phyloP scores from a whole-genome alignment of 176 grass and related monocot genomes.

The Luzula sylvatica region DNA sequence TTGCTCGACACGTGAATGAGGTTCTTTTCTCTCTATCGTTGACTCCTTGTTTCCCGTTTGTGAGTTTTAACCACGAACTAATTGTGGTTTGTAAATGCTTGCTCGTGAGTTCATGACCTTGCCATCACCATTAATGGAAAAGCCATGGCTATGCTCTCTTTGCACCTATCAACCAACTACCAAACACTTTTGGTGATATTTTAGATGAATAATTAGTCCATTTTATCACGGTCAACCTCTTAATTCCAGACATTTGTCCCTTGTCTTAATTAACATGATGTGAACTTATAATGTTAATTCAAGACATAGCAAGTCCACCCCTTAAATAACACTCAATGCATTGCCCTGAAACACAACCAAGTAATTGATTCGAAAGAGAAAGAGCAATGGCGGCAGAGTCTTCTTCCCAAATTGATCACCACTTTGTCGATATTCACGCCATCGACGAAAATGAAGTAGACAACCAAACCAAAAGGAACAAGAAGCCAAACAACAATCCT shows the following conservation, averaged over 20 bases:
- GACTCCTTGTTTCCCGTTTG: neutral
- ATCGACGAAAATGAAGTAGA: slow-evolving; percentile 16
- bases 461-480: slow-evolving; percentile 9
- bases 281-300: neutral
- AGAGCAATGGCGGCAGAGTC: slow-evolving; percentile 34
- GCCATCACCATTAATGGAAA: neutral
- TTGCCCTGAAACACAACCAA: neutral
- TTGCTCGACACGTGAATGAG: slow-evolving; percentile 7
- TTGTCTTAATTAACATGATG: neutral
- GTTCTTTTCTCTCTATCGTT: neutral
- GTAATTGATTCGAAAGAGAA: neutral
- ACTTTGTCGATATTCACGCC: slow-evolving; percentile 32
- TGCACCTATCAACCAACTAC: slow-evolving; percentile 21
- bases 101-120: slow-evolving; percentile 29
- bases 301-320: neutral
- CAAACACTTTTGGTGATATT: neutral
- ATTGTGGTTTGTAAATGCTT: neutral
- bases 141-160: slow-evolving; percentile 16
- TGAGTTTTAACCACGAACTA: slow-evolving; percentile 17
- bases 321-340: slow-evolving; percentile 10
- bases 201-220: slow-evolving; percentile 4
- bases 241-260: neutral
- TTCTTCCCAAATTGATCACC: slow-evolving; percentile 20
- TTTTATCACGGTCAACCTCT: neutral
- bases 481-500: slow-evolving; percentile 29